phyloP scores from a whole-genome alignment of 2,329 filamentous ascomycete genomes.

The Dactylellina cionopaga region DNA sequence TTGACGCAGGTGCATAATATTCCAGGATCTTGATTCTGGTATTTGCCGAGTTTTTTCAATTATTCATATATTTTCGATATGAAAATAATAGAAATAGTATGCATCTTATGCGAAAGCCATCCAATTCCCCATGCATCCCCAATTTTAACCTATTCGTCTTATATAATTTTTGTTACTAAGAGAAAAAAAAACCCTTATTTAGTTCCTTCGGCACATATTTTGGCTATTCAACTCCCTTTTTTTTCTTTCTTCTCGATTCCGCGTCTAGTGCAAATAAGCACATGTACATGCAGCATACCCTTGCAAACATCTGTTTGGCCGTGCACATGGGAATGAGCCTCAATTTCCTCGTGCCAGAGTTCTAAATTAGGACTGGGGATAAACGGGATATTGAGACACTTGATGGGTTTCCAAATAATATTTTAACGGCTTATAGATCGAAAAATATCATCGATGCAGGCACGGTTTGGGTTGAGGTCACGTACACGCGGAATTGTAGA shows the following conservation, averaged over 20 bases:
- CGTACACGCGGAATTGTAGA: no score
- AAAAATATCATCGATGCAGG: neutral
- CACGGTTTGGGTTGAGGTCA: no score
- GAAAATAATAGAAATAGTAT: no score
- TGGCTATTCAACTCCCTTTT: no score
- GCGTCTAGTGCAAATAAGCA: neutral
- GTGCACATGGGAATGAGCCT: neutral
- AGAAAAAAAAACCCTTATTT: no score
- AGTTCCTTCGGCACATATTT: no score
- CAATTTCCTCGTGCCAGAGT: neutral
- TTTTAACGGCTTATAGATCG: neutral
- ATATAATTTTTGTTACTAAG: no score
- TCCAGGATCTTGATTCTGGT: conserved; percentile 2
- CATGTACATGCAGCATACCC: conserved; percentile 21
- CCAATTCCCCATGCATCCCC: no score
- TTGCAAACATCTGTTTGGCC: neutral
- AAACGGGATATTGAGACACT: neutral
- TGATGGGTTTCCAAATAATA: no score
- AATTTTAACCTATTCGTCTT: no score
- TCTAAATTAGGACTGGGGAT: neutral
- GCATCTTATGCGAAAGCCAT: no score
- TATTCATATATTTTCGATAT: no score
- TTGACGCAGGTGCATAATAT: neutral
- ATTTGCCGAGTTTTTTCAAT: neutral
- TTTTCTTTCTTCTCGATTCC: neutral